Evolutionary conservation across 2,329 filamentous ascomycete genomes (phyloP), one percentile per base, ranked within the genome.

Genomic region (Orbilia ellipsospora): DNA sequence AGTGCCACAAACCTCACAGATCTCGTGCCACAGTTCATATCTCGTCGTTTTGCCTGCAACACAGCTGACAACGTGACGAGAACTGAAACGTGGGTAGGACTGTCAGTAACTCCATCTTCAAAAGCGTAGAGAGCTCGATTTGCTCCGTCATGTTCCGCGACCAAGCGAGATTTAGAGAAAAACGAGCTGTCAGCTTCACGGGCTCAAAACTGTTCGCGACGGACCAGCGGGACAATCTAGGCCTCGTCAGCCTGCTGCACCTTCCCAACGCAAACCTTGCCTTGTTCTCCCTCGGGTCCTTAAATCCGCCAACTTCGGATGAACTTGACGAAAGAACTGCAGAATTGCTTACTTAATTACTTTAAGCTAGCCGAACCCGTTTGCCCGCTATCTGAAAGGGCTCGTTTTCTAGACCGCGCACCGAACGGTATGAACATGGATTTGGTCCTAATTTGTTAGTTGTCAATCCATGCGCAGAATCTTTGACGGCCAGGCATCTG

Each of bases 221-320:
- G 23, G 52, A 28, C 40, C 44, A 59, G 55, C 55, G 55, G 54
- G 13, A 40, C 5, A 40, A 10, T 31, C 31, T 18, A 7, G 31
- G 31, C 10, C 31, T 36, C 28, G 28, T 31, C 28, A 44, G 50
- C 57, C 66, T 63, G 31, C 72, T 51, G 55, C 69, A 74, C 70
- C 59, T 69, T 69, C 72, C 64, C 51, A 51, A 64, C 64, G 12
- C 2, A 13, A 31, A 54, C 18, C 3, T 15, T 26, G 28, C 18
- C 18, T 42, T 31, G 13, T 59, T 52, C 56, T 44, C 10, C 63
- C 52, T 36, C 56, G 51, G 48, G 63, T 42, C 52, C 70, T 75
- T 75, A 75, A 75, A 75, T 75, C 72, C 72, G 72, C 72, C 64
- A 75, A 75, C 64, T 69, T 75, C 72, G 72, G 72, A 75, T 69